Conservation (phyloP, 1,284 basidiomycete species). For the Ustilago xerochloae region DNA sequence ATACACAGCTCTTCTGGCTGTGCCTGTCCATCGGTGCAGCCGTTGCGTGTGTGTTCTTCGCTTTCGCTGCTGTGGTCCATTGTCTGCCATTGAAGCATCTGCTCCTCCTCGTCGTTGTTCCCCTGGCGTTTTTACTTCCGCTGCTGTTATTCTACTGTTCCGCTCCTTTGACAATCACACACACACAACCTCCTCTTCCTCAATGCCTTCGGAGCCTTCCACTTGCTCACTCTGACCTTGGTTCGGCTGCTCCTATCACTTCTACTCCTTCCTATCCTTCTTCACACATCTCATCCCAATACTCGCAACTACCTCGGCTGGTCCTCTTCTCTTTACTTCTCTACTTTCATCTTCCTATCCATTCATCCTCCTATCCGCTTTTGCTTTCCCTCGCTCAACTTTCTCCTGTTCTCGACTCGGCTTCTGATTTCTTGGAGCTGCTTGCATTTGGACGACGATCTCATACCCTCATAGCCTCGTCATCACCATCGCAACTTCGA, state of each 20-base stretch:
- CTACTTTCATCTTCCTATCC: neutral
- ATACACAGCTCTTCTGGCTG: conserved; percentile 8
- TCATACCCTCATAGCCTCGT: neutral
- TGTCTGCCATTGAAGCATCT: neutral
- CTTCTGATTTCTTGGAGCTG: conserved; percentile 23
- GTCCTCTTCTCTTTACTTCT: neutral
- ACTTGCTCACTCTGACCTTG: too few relatives aligned
- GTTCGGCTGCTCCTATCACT: neutral
- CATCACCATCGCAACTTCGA: neutral
- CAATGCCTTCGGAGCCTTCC: neutral
- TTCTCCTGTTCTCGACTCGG: neutral
- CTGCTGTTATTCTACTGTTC: neutral
- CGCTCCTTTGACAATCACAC: neutral
- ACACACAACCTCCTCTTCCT: neutral
- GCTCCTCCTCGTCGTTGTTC: neutral
- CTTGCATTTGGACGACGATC: neutral
- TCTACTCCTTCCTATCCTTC: neutral
- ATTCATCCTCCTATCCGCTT: neutral
- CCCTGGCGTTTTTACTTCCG: neutral
- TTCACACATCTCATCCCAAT: neutral
- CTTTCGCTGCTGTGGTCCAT: neutral
- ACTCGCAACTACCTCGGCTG: neutral
- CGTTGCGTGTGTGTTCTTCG: neutral
- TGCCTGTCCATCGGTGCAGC: conserved; percentile 14
- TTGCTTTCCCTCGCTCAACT: neutral